Evolutionary conservation across 768 basidiomycete genomes (phyloP).

Genomic region (Tricholoma sp.): DNA sequence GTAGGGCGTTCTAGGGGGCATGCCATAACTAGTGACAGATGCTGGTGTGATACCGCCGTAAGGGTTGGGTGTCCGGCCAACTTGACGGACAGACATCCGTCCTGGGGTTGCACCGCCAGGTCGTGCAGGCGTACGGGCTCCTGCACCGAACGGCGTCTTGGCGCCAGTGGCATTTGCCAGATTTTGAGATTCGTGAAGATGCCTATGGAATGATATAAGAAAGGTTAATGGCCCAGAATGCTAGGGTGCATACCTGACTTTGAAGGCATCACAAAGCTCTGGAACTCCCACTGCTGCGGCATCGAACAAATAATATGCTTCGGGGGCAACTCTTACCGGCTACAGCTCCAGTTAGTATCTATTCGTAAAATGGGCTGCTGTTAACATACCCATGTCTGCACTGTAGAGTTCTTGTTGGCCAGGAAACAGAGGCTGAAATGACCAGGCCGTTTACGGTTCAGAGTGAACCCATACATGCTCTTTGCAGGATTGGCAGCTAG

Average conservation of each 20-base stretch:
- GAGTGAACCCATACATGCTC: conserved; percentile 93
- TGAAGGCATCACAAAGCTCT: conserved; percentile 96
- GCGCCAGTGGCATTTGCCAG: conserved; percentile 49
- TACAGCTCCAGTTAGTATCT: conserved; percentile 23
- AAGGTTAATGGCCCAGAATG: conserved; percentile 1
- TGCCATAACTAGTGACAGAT: conserved; percentile 10
- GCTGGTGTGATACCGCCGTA: conserved; percentile 19
- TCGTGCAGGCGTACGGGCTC: conserved; percentile 71
- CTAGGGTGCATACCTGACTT: conserved; percentile 56
- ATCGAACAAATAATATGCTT: conserved; percentile 87
- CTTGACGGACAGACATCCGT: conserved; percentile 69
- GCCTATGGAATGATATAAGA: conserved; percentile 34
- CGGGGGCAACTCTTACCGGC: conserved; percentile 84
- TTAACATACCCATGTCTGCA: conserved; percentile 82
- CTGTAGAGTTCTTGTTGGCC: conserved; percentile 83
- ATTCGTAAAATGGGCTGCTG: not conserved
- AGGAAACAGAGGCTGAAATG: conserved; percentile 93
- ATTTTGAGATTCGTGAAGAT: conserved; percentile 75
- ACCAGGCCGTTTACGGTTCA: conserved; percentile 86
- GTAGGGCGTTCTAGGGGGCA: conserved; percentile 30
- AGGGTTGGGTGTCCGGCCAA: conserved; percentile 75
- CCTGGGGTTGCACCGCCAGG: conserved; percentile 80
- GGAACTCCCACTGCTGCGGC: conserved; percentile 88
- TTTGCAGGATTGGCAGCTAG: conserved; percentile 90
- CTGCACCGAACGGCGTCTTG: conserved; percentile 77